Conservation (phyloP, 2,329 filamentous ascomycete species). For the Epicoccum nigrum region DNA sequence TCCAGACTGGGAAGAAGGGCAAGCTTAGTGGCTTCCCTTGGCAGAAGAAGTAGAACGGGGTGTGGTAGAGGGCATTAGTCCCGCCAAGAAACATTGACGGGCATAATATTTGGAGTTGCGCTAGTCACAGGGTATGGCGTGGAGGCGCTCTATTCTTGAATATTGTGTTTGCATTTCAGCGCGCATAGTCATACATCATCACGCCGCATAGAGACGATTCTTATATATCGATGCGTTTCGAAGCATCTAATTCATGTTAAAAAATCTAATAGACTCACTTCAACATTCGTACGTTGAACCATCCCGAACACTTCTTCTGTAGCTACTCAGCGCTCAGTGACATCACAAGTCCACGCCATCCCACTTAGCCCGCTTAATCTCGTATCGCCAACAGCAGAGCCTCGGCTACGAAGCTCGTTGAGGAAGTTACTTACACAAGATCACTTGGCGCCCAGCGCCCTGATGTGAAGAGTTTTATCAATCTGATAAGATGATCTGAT, state of each 20-base stretch:
- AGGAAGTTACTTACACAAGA: conserved; percentile 10
- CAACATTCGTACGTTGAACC: background rate
- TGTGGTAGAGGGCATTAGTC: background rate
- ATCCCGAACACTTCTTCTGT: background rate
- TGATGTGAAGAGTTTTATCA: conserved; percentile 29
- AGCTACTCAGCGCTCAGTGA: background rate
- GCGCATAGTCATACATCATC: conserved; percentile 15
- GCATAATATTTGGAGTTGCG: background rate
- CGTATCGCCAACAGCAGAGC: conserved; percentile 12
- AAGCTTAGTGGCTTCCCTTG: conserved; percentile 29
- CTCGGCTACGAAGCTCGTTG: conserved; percentile 6
- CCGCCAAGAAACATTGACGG: background rate
- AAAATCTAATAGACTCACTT: conserved; percentile 5
- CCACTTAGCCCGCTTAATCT: conserved; percentile 5
- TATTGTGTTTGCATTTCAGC: conserved; percentile 18
- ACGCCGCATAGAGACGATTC: background rate
- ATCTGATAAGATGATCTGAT: conserved; percentile 36
- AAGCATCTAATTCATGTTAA: background rate
- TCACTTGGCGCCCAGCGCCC: conserved; percentile 19
- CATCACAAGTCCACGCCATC: background rate
- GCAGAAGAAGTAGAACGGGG: conserved; percentile 9
- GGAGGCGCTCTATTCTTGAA: conserved; percentile 5
- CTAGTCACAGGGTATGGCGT: conserved; percentile 5
- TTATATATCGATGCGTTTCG: background rate
- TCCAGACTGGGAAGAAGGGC: conserved; percentile 24